Percentiles rank a stretch among this genome's conserved stretches.
phyloP scores from a whole-genome alignment of 2,329 filamentous ascomycete genomes.

The Sphaceloma murrayae region DNA sequence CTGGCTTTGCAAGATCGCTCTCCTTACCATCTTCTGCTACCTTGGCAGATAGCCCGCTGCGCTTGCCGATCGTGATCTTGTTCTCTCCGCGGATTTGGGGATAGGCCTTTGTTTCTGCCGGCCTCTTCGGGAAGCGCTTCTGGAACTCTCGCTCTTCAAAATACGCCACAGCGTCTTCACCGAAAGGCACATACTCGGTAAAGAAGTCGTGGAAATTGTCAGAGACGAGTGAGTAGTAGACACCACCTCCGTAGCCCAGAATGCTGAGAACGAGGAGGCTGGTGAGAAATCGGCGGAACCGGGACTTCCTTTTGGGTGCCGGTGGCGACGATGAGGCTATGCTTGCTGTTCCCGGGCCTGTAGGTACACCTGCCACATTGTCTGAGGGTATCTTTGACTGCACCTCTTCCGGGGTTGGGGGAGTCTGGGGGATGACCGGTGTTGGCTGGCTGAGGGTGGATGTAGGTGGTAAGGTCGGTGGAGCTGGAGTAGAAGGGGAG shows the following conservation, averaged over 20 bases:
- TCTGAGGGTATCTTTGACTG: constrained; percentile 3
- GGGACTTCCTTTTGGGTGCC: constrained; percentile 56
- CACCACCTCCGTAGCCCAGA: constrained; percentile 73
- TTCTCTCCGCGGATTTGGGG: constrained; percentile 47
- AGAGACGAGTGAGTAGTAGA: constrained; percentile 85
- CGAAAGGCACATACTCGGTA: constrained; percentile 90
- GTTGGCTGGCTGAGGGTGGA: constrained; percentile 17
- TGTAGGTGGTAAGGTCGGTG: constrained; percentile 20
- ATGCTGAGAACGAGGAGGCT: constrained; percentile 67
- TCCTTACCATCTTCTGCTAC: constrained; percentile 50
- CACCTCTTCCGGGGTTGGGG: constrained; percentile 18
- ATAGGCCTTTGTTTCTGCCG: constrained; percentile 33
- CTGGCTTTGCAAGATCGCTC: constrained; percentile 33
- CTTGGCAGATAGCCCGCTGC: constrained; percentile 76
- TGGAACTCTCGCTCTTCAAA: constrained; percentile 92
- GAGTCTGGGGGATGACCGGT: constrained; percentile 23
- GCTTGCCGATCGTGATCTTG: constrained; percentile 72
- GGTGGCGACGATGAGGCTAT: constrained; percentile 35
- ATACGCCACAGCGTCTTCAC: constrained; percentile 88
- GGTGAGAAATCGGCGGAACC: constrained; percentile 67
- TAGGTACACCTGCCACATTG: constrained; percentile 23
- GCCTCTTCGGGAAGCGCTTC: constrained; percentile 62
- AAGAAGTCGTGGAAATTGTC: constrained; percentile 99
- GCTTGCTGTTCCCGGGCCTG: constrained; percentile 35
- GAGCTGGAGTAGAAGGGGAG: constrained; percentile 24